Evolutionary conservation across 768 basidiomycete species (phyloP), one percentile per base, ranked within the genome.

Genomic region (Podaxis carcinomalis): DNA sequence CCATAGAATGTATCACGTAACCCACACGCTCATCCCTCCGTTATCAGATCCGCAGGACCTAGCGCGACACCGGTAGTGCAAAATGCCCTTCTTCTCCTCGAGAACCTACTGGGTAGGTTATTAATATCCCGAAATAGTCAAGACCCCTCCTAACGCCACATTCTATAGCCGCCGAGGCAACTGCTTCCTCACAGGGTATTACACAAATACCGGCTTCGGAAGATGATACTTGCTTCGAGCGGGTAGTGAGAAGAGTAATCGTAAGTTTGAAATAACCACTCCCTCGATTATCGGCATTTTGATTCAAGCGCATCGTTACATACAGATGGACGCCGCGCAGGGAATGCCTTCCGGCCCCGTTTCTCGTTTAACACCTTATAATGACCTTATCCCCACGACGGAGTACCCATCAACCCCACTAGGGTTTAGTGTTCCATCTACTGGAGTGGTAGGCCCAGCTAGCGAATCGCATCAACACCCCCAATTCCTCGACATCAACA

Each of bases 211-310:
- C 62, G 0, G 57, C 55, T 5, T 54, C 63, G 14, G 57, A 66
- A 13, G 66, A 68, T 35, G 66, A 66, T 51, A 64, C 62, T 7
- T 62, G 63, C 13, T 71, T 71, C 36, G 70, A 69, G 44, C 62
- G 63, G 14, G 60, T 69, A 5, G 70, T 68, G 0, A 71, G 68
- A 46, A 65, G 64, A 37, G 65, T 71, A 51, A 65, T 71, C 23
- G 68, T 71, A 52, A 32, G 67, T 59, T 27, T 32, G 16, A 3
- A 10, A 14, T 10, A 11, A 16, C 14, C 21, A n/a, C 5, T 51
- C 4, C 40, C 52, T 25, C 5, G 32, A 10, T 47, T 13, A 32
- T 37, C 59, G n/a, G 51, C 28, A 36, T 47, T 28, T 52, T 54
- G 21, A 54, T 19, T 16, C 10, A 25, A 14, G 21, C 36, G 21